Conservation (phyloP, 1,284 basidiomycete species). For the Farysia itapuensis region DNA sequence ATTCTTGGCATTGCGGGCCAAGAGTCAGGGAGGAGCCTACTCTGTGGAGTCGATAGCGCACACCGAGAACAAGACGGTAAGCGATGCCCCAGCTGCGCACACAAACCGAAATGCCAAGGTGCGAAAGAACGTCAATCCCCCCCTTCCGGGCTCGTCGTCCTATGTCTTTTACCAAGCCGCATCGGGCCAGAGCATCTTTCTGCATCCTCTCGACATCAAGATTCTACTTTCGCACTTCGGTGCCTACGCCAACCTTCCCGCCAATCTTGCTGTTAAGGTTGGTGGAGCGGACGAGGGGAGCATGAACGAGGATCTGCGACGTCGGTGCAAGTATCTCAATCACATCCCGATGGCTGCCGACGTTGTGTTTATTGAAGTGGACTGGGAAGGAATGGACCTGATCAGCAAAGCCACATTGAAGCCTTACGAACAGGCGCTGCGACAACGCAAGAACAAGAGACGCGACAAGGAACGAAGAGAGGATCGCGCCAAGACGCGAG, state of each 20-base stretch:
- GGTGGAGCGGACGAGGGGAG: conserved; percentile 71
- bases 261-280: conserved; percentile 75
- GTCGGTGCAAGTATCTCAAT: conserved; percentile 90
- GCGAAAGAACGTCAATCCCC: conserved; percentile 50
- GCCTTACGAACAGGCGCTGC: conserved; percentile 49
- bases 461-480: conserved; percentile 48
- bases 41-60: background rate
- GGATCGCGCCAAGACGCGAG: conserved; percentile 47
- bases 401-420: conserved; percentile 38
- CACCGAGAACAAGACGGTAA: conserved; percentile 1
- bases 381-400: conserved; percentile 61
- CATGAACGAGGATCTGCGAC: conserved; percentile 86
- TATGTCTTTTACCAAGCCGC: conserved; percentile 96
- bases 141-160: conserved; percentile 44
- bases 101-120: conserved; percentile 9
- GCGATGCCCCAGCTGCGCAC: conserved; percentile 1
- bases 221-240: conserved; percentile 83
- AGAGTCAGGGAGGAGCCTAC: conserved; percentile 14
- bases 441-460: conserved; percentile 39
- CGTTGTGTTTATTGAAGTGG: conserved; percentile 89
- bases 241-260: conserved; percentile 81
- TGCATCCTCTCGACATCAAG: conserved; percentile 93
- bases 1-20: conserved; percentile 21
- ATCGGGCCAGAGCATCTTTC: conserved; percentile 84
- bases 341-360: conserved; percentile 90